These are phyloP conservation scores for Hordeum marinum DNA, from an alignment of 176 grass and related monocot genomes.

Conservation along the genomic window DNA sequence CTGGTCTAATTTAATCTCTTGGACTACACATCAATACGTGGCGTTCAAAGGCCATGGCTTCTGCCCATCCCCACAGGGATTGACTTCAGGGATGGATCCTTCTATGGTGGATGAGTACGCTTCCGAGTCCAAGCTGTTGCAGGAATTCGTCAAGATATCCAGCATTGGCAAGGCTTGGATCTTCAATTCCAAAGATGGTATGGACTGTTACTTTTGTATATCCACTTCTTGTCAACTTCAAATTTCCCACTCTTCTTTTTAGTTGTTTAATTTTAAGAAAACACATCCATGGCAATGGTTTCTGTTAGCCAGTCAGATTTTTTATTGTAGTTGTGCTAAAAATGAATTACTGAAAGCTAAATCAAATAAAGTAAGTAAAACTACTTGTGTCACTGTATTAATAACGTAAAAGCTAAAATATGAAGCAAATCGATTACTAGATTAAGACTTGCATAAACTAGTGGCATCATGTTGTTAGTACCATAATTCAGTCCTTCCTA, in stretches of 20 bases:
- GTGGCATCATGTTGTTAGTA: too few relatives aligned
- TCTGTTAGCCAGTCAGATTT: too few relatives aligned
- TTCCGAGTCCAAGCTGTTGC: conserved; percentile 72
- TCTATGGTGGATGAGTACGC: conserved; percentile 57
- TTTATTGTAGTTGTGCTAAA: neutral
- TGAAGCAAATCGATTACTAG: too few relatives aligned
- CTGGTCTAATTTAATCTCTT: neutral
- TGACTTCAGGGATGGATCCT: conserved; percentile 55
- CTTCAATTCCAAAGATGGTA: conserved; percentile 73
- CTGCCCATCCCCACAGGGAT: conserved; percentile 29
- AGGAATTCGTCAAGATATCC: conserved; percentile 66
- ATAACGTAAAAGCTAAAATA: too few relatives aligned
- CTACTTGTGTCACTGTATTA: too few relatives aligned
- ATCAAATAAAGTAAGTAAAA: too few relatives aligned
- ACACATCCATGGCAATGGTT: conserved; percentile 59
- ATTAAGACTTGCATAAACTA: too few relatives aligned
- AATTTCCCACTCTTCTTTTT: neutral
- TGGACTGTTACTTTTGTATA: neutral
- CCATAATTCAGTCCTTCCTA: too few relatives aligned
- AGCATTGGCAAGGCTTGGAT: conserved; percentile 74
- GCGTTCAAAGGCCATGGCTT: conserved; percentile 21
- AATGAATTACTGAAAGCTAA: neutral
- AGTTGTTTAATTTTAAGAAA: conserved; percentile 35
- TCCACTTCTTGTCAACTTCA: neutral
- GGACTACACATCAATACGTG: conserved; percentile 14